Base-by-base conservation (phyloP, 805 yeast species). In the Saturnispora bothae region DNA sequence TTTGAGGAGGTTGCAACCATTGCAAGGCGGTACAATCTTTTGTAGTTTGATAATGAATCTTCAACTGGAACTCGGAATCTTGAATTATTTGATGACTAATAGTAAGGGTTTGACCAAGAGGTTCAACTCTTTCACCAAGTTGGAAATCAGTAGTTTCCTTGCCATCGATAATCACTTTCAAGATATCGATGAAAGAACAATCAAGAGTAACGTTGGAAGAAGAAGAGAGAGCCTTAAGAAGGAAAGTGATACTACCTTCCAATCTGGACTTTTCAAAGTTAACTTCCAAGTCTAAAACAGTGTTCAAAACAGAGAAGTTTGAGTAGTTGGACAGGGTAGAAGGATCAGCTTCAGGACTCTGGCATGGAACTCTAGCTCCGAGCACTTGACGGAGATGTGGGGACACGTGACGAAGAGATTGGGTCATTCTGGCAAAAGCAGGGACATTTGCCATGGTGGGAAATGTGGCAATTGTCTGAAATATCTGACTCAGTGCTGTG, bases 1-100 rank as follows among this genome's bases (percentile, higher is more conserved):
- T 81, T 48, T 78, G 82, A 38, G 68, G 74, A 26, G 78, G 75
- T n/a, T 71, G 73, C 38, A 86, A 63, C 76, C 92, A 86, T 58
- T 86, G 95, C 43, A 85, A 63, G 3, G 95, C 95, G 1, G 95
- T 83, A 52, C 94, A 80, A 17, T 73, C 57, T 5, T 63, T 61
- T 2, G 95, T 85, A 28, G 96, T 85, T 42, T 68, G 63, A 48
- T 76, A 86, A n/a, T 57, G 60, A 21, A 83, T 56, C 22, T 51
- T 48, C 22, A 78, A 47, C 6, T 50, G 43, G 8, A 45, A 21
- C 18, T 61, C 25, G 3, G 40, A 32, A 7, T 48, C 34, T n/a
- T 25, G 30, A 4, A 38, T 36, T 4, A 39, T 38, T 1, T 46
- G 28, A 33, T 54, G 43, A 6, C 49, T 14, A 22, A 77, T 60